Conservation (phyloP, 768 basidiomycete species). For the Mycena rebaudengoi region DNA sequence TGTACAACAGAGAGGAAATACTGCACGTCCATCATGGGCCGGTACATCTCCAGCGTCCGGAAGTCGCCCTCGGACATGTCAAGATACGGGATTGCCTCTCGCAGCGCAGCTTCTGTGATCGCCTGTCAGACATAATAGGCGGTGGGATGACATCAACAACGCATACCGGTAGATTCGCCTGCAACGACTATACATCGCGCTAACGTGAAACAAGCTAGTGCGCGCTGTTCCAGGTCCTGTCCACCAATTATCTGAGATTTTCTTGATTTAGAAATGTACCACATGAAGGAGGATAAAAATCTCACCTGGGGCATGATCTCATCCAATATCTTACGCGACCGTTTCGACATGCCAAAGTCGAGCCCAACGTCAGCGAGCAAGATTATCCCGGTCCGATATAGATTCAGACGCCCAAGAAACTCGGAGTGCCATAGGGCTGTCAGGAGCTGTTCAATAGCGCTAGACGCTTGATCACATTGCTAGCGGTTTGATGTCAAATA, state of each 20-base stretch:
- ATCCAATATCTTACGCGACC: conserved; percentile 70
- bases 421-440: conserved; percentile 83
- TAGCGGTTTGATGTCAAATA: conserved; percentile 35
- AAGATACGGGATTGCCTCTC: conserved; percentile 69
- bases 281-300: not conserved
- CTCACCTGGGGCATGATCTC: conserved; percentile 85
- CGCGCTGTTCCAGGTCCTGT: conserved; percentile 79
- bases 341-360: conserved; percentile 79
- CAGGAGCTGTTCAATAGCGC: conserved; percentile 71
- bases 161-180: conserved; percentile 53
- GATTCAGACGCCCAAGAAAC: conserved; percentile 71
- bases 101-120: conserved; percentile 54
- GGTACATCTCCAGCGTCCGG: conserved; percentile 61
- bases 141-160: no score
- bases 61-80: conserved; percentile 74
- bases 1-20: conserved; percentile 76
- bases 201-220: conserved; percentile 75
- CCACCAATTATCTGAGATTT: conserved; percentile 68
- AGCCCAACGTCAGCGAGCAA: conserved; percentile 81
- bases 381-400: conserved; percentile 75
- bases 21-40: conserved; percentile 71
- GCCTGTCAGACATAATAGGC: no score
- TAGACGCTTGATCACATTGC: conserved; percentile 71
- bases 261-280: not conserved
- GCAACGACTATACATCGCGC: conserved; percentile 79